phyloP scores from a whole-genome alignment of 2,329 filamentous ascomycete species.

The Xylariales sp. region DNA sequence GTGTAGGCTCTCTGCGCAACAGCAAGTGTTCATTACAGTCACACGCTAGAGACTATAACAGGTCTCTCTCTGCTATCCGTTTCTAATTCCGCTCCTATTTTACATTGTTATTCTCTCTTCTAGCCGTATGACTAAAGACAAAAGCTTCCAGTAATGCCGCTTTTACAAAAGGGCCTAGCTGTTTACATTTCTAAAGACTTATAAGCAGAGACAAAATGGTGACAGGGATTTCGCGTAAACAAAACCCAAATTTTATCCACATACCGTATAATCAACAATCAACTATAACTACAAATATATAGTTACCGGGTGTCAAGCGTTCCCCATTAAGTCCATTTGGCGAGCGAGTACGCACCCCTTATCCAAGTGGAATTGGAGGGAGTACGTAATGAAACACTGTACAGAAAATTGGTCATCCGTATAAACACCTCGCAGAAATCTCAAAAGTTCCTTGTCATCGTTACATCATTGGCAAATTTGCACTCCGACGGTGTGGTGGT shows the following conservation, averaged over 20 bases:
- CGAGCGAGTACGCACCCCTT: background rate
- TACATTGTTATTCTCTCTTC: background rate
- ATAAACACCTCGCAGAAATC: background rate
- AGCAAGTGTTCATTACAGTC: too few species aligned
- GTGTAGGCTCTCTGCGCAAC: too few species aligned
- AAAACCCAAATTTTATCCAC: background rate
- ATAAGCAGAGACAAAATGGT: background rate
- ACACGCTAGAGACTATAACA: too few species aligned
- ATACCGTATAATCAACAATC: background rate
- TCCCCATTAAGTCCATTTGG: background rate
- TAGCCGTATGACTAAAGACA: background rate
- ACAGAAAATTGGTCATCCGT: background rate
- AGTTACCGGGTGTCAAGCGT: background rate
- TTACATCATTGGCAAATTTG: background rate
- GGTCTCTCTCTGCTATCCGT: too few species aligned
- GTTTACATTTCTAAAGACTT: background rate
- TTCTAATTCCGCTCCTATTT: background rate
- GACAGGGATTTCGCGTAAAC: background rate
- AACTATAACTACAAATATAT: background rate
- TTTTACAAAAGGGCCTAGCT: background rate
- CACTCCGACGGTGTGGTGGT: background rate
- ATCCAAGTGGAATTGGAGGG: background rate
- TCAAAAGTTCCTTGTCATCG: background rate
- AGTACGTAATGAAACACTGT: background rate
- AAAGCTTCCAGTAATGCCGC: background rate